Base-by-base conservation (phyloP, 2,329 filamentous ascomycete species). In the Neonectria sp. region DNA sequence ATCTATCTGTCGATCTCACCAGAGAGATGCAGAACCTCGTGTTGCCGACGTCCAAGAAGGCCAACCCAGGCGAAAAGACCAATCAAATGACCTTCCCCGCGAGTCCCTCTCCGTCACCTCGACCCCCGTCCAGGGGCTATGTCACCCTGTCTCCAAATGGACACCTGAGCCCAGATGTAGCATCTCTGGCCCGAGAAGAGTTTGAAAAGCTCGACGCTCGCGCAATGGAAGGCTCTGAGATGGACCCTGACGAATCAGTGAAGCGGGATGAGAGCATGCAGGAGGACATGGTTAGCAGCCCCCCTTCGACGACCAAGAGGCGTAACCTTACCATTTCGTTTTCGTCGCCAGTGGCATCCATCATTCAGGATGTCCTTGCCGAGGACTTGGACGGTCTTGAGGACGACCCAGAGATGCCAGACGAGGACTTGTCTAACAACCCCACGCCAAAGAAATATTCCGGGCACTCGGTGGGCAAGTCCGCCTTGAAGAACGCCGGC, bases 1-100 rank as follows among this genome's bases (percentile, higher is more conserved):
- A 99, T 79, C 85, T 99, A 48, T 94, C 93, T n/a, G 94, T 98
- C 17, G 95, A 98, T 77, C 91, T 95, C 73, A 88, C 90, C 1
- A 89, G 91, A 74, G 95, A 98, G 80, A 84, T 91, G 79, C 83
- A 86, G 63, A 86, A 89, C 66, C 79, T 91, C 13, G 80, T 80
- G 55, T 78, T 86, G 8, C 79, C 79, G 4, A 78, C 81, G 4
- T 80, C 79, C 6, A 80, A 82, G 60, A 82, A 78, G 55, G 62
- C 74, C 56, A 73, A 76, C 31, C 69, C 68, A 40, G 71, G 65
- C 17, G 62, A 67, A 40, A 58, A 76, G 49, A 56, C 73, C 61
- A 71, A 73, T 49, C 67, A 74, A 24, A 62, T 68, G 8, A 70
- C 55, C 0, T 69, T 71, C 0, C 68, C 72, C 0, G 60, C 48